Percentiles rank a stretch among this genome's conserved stretches.
Conservation (phyloP, 208 protist genomes). For the Endotrypanum monterogeii region DNA sequence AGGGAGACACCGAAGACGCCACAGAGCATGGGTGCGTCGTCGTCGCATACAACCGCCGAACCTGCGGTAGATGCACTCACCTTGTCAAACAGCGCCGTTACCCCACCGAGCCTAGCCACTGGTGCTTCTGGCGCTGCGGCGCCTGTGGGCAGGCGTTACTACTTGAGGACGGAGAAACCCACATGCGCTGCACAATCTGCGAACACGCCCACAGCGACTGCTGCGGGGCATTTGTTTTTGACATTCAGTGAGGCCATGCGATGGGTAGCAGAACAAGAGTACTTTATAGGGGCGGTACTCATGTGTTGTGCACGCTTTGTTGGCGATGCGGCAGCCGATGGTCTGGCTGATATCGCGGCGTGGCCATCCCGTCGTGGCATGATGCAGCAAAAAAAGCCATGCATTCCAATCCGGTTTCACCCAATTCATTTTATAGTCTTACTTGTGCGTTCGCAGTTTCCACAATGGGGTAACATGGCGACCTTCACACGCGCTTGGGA, state of each 20-base stretch:
- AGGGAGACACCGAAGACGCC: conserved; percentile 6
- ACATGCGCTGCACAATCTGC: conserved; percentile 29
- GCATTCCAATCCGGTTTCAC: conserved; percentile 50
- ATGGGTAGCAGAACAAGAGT: conserved; percentile 85
- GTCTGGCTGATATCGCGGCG: conserved; percentile 12
- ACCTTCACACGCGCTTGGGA: conserved; percentile 72
- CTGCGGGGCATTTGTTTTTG: conserved; percentile 53
- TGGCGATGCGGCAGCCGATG: conserved; percentile 26
- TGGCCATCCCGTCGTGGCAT: conserved; percentile 17
- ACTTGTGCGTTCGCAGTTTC: conserved; percentile 47
- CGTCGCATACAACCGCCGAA: conserved; percentile 10
- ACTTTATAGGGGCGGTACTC: conserved; percentile 78
- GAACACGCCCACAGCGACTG: conserved; percentile 14
- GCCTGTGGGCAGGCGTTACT: conserved; percentile 5
- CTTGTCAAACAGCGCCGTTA: neutral
- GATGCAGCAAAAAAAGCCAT: conserved; percentile 36
- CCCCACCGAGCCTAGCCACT: neutral
- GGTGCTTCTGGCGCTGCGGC: neutral
- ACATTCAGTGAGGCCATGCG: conserved; percentile 54
- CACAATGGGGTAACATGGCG: conserved; percentile 50
- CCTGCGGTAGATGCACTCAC: conserved; percentile 16
- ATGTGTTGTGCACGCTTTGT: conserved; percentile 56
- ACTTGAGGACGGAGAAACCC: conserved; percentile 25
- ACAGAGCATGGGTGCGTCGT: conserved; percentile 6
- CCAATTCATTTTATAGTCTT: conserved; percentile 56